Conservation (phyloP, 306 rosid genomes). For the Elaeagnus macrophylla region DNA sequence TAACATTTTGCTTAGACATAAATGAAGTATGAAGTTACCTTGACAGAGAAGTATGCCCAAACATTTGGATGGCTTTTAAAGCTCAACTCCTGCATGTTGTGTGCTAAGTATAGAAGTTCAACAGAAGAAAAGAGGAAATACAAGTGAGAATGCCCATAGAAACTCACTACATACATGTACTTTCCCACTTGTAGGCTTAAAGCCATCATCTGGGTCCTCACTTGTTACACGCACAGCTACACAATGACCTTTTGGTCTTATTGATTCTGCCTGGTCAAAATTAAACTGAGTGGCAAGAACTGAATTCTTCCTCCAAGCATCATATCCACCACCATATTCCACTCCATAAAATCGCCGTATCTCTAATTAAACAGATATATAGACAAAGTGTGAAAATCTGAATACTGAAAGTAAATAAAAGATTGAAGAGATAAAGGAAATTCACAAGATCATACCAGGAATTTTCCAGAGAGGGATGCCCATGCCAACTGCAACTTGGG, state of each 20-base stretch:
- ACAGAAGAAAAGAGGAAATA: slow-evolving; percentile 9
- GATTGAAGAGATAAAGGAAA: slow-evolving; percentile 10
- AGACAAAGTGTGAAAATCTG: slow-evolving; percentile 13
- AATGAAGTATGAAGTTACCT: slow-evolving; percentile 42
- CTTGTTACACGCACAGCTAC: slow-evolving; percentile 99
- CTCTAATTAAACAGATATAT: slow-evolving; percentile 43
- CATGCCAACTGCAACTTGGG: slow-evolving; percentile 95
- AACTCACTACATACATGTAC: slow-evolving; percentile 60
- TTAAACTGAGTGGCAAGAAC: slow-evolving; percentile 70
- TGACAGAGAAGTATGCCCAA: slow-evolving; percentile 99
- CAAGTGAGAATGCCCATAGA: slow-evolving; percentile 13
- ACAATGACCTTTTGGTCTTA: slow-evolving; percentile 89
- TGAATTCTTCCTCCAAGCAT: slow-evolving; percentile 89
- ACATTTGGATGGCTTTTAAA: slow-evolving; percentile 99
- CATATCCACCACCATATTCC: slow-evolving; percentile 90
- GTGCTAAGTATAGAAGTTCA: slow-evolving; percentile 15
- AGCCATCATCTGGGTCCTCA: slow-evolving; percentile 99
- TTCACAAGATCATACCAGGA: slow-evolving; percentile 51
- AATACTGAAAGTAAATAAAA: slow-evolving; percentile 9
- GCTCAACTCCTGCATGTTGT: slow-evolving; percentile 68
- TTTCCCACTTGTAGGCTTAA: slow-evolving; percentile 96
- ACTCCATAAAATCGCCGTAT: slow-evolving; percentile 89
- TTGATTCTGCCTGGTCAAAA: slow-evolving; percentile 83
- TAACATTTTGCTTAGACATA: slow-evolving; percentile 7
- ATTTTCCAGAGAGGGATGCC: slow-evolving; percentile 99